These are phyloP conservation scores for Metarhizium sp. DNA, from an alignment of 2,329 filamentous ascomycete genomes.

Conservation along the genomic window DNA sequence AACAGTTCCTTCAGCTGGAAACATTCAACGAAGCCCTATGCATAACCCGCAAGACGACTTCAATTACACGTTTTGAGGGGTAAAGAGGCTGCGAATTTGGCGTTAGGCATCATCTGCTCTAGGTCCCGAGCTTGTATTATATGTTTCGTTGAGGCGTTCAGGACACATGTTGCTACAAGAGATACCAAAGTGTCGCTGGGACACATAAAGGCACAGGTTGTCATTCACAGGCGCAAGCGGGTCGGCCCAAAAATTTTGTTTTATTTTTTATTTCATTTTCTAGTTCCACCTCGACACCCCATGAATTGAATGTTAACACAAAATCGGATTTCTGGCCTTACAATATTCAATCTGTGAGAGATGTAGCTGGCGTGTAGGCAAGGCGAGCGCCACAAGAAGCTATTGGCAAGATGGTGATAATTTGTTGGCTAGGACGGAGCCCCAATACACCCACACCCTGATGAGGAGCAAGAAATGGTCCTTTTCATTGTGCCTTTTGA, in stretches of 20 bases:
- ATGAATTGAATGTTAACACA: background rate
- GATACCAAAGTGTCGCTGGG: background rate
- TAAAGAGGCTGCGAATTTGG: background rate
- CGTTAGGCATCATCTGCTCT: background rate
- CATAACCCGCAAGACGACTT: slow-evolving; percentile 1
- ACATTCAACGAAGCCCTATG: background rate
- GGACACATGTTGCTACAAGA: background rate
- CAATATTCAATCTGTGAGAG: background rate
- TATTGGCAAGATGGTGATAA: no score
- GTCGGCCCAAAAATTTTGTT: background rate
- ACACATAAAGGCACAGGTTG: background rate
- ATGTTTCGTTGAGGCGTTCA: background rate
- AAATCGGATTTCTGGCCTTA: background rate
- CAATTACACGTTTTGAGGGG: background rate
- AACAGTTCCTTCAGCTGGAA: background rate
- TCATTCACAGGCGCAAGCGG: background rate
- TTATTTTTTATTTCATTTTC: background rate
- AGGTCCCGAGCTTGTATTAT: background rate
- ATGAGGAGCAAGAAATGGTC: no score
- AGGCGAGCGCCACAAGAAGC: no score
- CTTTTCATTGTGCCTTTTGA: no score
- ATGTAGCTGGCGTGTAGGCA: no score
- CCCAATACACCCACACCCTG: no score
- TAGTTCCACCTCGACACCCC: background rate
- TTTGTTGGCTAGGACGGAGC: no score